phyloP scores from a whole-genome alignment of 106 monocot species.

The Acorus calamus region DNA sequence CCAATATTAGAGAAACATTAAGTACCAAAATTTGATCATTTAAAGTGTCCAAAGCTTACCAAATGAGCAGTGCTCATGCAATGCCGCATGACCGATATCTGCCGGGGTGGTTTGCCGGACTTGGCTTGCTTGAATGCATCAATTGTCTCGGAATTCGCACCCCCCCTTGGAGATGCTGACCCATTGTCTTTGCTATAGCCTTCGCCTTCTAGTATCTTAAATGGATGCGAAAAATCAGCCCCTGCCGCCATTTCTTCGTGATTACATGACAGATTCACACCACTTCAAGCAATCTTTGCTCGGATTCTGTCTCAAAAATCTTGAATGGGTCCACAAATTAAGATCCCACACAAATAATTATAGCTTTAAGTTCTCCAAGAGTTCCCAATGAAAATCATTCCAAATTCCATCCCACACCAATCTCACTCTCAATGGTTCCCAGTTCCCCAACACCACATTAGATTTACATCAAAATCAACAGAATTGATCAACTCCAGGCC shows the following conservation, averaged over 20 bases:
- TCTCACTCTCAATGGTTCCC: too few relatives aligned
- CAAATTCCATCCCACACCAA: too few relatives aligned
- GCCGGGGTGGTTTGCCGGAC: constrained; percentile 31
- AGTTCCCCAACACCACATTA: too few relatives aligned
- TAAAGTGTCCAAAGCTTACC: constrained; percentile 2
- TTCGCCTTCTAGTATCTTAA: constrained; percentile 22
- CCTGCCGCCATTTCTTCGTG: constrained; percentile 7
- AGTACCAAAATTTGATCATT: not conserved
- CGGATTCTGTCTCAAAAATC: too few relatives aligned
- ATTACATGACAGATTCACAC: too few relatives aligned
- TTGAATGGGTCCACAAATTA: too few relatives aligned
- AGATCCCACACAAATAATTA: too few relatives aligned
- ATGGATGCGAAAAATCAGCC: constrained; percentile 13
- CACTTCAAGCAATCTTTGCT: too few relatives aligned
- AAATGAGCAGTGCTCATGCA: constrained; percentile 30
- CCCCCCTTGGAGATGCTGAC: not conserved
- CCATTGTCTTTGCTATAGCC: constrained; percentile 8
- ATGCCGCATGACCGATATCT: constrained; percentile 36
- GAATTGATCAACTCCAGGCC: too few relatives aligned
- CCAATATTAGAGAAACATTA: not conserved
- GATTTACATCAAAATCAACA: too few relatives aligned
- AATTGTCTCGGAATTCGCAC: constrained; percentile 1
- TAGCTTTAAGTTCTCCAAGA: too few relatives aligned
- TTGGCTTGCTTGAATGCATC: constrained; percentile 14
- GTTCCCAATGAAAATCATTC: too few relatives aligned